Evolutionary conservation across 768 basidiomycete genomes (phyloP), one percentile per base, ranked within the genome.

Genomic region (Favolaschia claudopus): DNA sequence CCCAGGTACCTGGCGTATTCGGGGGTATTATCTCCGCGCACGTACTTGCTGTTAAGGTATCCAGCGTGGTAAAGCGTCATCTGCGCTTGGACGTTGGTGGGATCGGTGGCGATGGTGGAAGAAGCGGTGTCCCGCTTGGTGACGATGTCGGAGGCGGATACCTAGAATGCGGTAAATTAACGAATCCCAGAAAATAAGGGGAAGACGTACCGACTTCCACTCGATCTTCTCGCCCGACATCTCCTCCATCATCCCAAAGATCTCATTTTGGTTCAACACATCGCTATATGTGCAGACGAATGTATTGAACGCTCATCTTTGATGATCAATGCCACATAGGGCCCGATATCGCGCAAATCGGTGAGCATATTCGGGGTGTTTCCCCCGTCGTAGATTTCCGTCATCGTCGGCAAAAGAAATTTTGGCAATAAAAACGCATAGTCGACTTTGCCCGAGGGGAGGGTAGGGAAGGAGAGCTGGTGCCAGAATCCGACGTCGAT

Each of bases 401-500:
- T 7, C 48, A n/a, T n/a, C n/a, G n/a, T n/a, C n/a, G n/a, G n/a
- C n/a, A n/a, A n/a, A n/a, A n/a, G n/a, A n/a, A n/a, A n/a, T n/a
- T n/a, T n/a, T n/a, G 43, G 40, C 10, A 24, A 14, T 10, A 31
- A 49, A 3, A 37, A 8, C 19, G 60, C 54, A n/a, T 54, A 43
- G 19, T 55, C 47, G 19, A 40, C 47, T 24, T 55, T 47, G 7
- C 42, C 55, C 10, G 59, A 42, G 42, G 60, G 46, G 15, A 62
- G 32, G 27, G 24, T n/a, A 2, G 55, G 50, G 37, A 56, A 37
- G 42, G 49, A 36, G 15, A 62, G 17, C 44, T 73, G 69, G 63
- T 64, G 67, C 72, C 73, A 74, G 59, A 62, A 71, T 12, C 72
- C 70, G 34, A 70, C 68, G 34, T 71, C 71, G 53, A 74, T 68